These are phyloP conservation scores for Arabidopsis arenosa DNA, from an alignment of 345 rosid species.

Conservation along the genomic window DNA sequence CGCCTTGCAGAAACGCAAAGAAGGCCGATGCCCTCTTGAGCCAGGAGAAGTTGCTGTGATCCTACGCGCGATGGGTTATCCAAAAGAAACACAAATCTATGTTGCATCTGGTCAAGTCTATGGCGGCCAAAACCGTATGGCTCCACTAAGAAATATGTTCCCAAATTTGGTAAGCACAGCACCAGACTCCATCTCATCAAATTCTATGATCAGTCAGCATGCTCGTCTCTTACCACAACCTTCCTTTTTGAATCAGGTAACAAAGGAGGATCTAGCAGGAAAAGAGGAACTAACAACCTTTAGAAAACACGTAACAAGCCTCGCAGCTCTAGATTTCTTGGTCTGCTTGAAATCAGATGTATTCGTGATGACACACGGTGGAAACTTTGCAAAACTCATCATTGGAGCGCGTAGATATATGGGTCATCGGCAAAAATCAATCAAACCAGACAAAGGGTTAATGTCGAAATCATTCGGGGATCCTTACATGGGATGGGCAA, in stretches of 20 bases:
- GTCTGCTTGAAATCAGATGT: conserved; percentile 98
- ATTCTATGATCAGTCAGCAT: background rate
- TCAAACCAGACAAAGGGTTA: conserved; percentile 98
- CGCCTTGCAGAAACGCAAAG: conserved; percentile 95
- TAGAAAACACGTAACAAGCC: conserved; percentile 97
- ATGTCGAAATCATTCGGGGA: conserved; percentile 99
- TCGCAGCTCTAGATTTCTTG: conserved; percentile 96
- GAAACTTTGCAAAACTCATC: conserved; percentile 97
- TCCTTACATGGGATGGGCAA: conserved; percentile 98
- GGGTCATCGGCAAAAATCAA: conserved; percentile 96
- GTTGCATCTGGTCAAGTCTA: conserved; percentile 99
- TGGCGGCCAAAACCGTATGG: conserved; percentile 99
- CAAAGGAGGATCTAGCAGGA: conserved; percentile 94
- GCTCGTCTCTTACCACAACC: background rate
- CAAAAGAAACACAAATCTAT: conserved; percentile 97
- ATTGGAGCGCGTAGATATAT: conserved; percentile 95
- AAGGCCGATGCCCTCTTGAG: conserved; percentile 99
- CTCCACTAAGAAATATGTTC: conserved; percentile 97
- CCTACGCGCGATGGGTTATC: conserved; percentile 97
- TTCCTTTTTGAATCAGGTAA: conserved; percentile 59
- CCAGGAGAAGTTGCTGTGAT: conserved; percentile 99
- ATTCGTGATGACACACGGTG: conserved; percentile 99
- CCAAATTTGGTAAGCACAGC: conserved; percentile 74
- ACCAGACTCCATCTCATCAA: background rate
- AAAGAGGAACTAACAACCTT: conserved; percentile 79